Evolutionary conservation across 2,329 filamentous ascomycete genomes (phyloP).

Genomic region (Bipolaris victoriae): DNA sequence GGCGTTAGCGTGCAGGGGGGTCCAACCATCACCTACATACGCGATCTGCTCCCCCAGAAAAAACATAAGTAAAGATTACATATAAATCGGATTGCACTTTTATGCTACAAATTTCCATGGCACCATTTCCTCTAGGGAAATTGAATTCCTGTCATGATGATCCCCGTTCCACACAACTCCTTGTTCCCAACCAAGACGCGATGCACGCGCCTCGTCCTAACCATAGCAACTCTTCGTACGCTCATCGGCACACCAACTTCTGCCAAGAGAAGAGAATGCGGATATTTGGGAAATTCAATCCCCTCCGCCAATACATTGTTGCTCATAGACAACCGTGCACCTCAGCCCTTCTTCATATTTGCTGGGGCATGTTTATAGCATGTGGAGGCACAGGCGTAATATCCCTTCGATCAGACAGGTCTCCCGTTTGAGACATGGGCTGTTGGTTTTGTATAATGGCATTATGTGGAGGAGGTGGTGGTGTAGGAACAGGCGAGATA

Average conservation of each 20-base stretch:
- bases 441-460: slow-evolving; percentile 17
- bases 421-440: slow-evolving; percentile 32
- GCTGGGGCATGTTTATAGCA: slow-evolving; percentile 37
- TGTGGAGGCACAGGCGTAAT: slow-evolving; percentile 36
- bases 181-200: neutral
- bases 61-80: neutral
- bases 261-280: neutral
- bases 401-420: slow-evolving; percentile 37
- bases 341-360: slow-evolving; percentile 22
- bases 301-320: neutral
- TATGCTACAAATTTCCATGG: neutral
- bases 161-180: slow-evolving; percentile 2
- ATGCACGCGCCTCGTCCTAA: neutral
- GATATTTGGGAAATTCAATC: neutral
- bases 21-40: neutral
- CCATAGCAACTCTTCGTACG: neutral
- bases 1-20: slow-evolving; percentile 9
- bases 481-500: slow-evolving; percentile 41
- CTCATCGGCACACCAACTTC: neutral
- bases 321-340: neutral
- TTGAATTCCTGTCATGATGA: neutral
- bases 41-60: neutral
- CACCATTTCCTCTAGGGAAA: neutral
- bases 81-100: neutral
- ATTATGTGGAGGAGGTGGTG: slow-evolving; percentile 37